phyloP scores from a whole-genome alignment of 768 basidiomycete genomes.

The Cantharellus anzutake region DNA sequence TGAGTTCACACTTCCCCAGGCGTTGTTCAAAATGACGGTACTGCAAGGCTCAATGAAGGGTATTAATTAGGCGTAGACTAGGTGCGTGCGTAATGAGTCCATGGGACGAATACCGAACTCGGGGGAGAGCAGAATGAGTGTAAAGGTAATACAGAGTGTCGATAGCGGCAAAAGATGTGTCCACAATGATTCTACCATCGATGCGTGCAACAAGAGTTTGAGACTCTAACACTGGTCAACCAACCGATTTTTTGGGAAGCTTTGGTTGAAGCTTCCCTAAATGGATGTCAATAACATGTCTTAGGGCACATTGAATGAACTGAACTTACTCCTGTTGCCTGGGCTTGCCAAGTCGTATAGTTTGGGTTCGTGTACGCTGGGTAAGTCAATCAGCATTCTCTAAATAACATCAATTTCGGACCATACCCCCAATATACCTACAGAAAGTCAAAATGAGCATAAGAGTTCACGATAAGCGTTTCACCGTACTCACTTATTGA shows the following conservation, averaged over 20 bases:
- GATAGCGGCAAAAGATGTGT: too few relatives aligned
- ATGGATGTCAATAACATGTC: background rate
- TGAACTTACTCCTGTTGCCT: background rate
- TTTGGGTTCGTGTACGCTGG: conserved; percentile 74
- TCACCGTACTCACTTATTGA: conserved; percentile 30
- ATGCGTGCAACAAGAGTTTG: too few relatives aligned
- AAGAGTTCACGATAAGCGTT: background rate
- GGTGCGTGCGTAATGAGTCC: too few relatives aligned
- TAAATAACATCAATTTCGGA: background rate
- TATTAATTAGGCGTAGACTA: too few relatives aligned
- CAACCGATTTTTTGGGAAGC: conserved; percentile 49
- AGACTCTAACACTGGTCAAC: conserved; percentile 17
- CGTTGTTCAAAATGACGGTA: too few relatives aligned
- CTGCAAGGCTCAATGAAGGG: too few relatives aligned
- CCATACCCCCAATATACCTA: conserved; percentile 17
- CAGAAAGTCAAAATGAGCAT: background rate
- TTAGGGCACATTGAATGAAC: background rate
- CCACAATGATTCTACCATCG: too few relatives aligned
- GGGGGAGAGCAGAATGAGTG: too few relatives aligned
- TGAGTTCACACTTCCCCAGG: too few relatives aligned
- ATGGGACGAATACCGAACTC: too few relatives aligned
- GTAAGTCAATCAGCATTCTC: conserved; percentile 19
- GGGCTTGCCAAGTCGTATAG: conserved; percentile 29
- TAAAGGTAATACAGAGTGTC: too few relatives aligned
- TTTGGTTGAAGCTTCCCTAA: conserved; percentile 19